Percentiles rank a stretch among this genome's conserved stretches.
Conservation (phyloP, 202 grass and related monocot species). For the Brachypodium distachyon region DNA sequence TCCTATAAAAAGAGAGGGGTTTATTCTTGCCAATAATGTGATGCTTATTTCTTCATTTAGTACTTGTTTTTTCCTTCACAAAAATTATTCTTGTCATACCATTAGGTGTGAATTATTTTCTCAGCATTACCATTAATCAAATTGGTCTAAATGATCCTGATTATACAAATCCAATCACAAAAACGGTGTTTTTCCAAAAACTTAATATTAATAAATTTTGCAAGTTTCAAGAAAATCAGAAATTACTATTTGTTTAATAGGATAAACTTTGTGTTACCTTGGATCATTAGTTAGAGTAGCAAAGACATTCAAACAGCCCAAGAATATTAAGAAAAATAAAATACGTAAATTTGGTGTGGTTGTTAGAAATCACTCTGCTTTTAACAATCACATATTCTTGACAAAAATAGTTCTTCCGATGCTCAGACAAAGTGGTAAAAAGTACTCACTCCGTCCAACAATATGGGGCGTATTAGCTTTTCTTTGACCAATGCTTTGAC, state of each 20-base stretch:
- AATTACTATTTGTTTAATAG: background rate
- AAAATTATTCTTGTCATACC: background rate
- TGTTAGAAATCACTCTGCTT: too few species aligned
- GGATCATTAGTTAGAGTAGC: background rate
- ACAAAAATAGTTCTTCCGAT: too few species aligned
- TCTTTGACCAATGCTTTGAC: too few species aligned
- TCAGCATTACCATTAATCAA: too few species aligned
- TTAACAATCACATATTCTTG: too few species aligned
- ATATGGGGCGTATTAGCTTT: too few species aligned
- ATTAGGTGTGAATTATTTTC: too few species aligned
- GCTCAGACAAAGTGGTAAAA: too few species aligned
- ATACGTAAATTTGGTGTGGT: too few species aligned
- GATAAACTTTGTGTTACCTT: background rate
- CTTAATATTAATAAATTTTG: background rate
- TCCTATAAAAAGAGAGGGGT: background rate
- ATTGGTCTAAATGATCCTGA: too few species aligned
- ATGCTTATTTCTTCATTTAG: background rate
- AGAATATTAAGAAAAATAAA: background rate
- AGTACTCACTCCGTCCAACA: too few species aligned
- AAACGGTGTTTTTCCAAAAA: background rate
- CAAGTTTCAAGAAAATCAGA: background rate
- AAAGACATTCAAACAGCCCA: background rate
- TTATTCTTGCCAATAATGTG: background rate
- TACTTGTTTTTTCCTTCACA: background rate
- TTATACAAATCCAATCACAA: background rate